phyloP scores from a whole-genome alignment of 805 yeast species.

The Metschnikowia chrysomelidarum region DNA sequence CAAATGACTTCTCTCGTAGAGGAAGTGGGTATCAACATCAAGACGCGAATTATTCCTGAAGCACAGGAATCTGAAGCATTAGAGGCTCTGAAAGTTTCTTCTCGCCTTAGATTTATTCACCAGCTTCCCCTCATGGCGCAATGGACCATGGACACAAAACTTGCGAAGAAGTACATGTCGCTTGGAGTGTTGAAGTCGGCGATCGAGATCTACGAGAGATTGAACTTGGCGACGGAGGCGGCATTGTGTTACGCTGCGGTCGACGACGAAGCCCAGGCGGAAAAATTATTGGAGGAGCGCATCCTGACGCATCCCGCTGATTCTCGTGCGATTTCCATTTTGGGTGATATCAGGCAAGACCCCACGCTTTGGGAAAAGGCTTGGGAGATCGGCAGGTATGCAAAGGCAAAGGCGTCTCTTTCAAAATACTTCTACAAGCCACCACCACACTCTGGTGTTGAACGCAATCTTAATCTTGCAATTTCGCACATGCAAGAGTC shows the following conservation, averaged over 20 bases:
- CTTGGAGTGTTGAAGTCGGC: constrained; percentile 86
- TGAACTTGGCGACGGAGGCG: constrained; percentile 73
- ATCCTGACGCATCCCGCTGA: constrained; percentile 61
- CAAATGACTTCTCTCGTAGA: constrained; percentile 92
- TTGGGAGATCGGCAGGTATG: constrained; percentile 82
- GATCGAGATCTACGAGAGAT: constrained; percentile 78
- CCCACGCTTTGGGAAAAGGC: constrained; percentile 78
- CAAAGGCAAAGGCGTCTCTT: constrained; percentile 81
- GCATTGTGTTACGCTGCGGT: constrained; percentile 89
- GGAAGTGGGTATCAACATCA: constrained; percentile 71
- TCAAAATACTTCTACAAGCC: constrained; percentile 71
- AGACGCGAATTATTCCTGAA: constrained; percentile 52
- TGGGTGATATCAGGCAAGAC: constrained; percentile 82
- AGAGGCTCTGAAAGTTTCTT: constrained; percentile 38
- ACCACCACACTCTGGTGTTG: constrained; percentile 51
- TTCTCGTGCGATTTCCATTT: constrained; percentile 77
- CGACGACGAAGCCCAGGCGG: constrained; percentile 70
- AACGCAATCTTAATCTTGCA: constrained; percentile 51
- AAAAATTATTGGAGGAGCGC: constrained; percentile 52
- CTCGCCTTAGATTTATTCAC: constrained; percentile 67
- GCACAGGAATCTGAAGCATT: constrained; percentile 26
- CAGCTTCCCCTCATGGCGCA: constrained; percentile 75
- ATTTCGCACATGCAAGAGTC: constrained; percentile 73
- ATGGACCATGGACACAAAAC: constrained; percentile 76
- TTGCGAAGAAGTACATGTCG: constrained; percentile 86